These are phyloP conservation scores for Pseudonitzschia delicatissima DNA, from an alignment of 108 stramenopile genomes.

Conservation along the genomic window DNA sequence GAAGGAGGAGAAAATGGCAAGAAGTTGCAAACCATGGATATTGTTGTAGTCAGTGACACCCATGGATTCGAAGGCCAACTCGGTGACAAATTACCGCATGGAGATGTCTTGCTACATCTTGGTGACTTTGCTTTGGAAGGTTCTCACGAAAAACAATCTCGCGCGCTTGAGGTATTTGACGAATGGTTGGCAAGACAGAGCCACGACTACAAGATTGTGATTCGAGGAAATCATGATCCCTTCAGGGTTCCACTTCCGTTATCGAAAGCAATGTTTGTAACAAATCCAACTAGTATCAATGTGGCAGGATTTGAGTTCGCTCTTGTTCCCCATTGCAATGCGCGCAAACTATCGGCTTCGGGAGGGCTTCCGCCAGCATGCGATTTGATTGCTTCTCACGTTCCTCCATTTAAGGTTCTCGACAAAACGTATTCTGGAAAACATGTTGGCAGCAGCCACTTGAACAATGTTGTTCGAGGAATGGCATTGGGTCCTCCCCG, in stretches of 20 bases:
- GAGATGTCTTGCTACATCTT: slow-evolving; percentile 69
- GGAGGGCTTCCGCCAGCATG: slow-evolving; percentile 39
- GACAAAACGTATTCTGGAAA: slow-evolving; percentile 56
- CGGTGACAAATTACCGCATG: slow-evolving; percentile 43
- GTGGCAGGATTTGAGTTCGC: slow-evolving; percentile 27
- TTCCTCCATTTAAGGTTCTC: slow-evolving; percentile 58
- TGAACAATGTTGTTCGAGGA: slow-evolving; percentile 43
- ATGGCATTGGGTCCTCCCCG: slow-evolving; percentile 36
- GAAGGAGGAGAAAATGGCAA: slow-evolving; percentile 1
- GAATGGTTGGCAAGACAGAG: slow-evolving; percentile 59
- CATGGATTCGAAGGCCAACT: slow-evolving; percentile 70
- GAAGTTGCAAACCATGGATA: slow-evolving; percentile 30
- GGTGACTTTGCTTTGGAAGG: slow-evolving; percentile 70
- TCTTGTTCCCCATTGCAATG: slow-evolving; percentile 44
- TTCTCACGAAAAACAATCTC: slow-evolving; percentile 19
- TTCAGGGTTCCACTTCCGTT: slow-evolving; percentile 28
- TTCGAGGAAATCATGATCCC: slow-evolving; percentile 83
- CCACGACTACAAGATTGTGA: slow-evolving; percentile 63
- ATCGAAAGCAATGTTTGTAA: slow-evolving; percentile 57
- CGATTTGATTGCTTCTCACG: slow-evolving; percentile 65
- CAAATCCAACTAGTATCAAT: slow-evolving; percentile 34
- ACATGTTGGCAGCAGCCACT: slow-evolving; percentile 46
- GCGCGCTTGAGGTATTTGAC: slow-evolving; percentile 45
- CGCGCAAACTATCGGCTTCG: slow-evolving; percentile 29
- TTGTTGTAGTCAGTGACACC: slow-evolving; percentile 68